Conservation (phyloP, 331 rosid genomes). For the Rhamnella rubrinervis region DNA sequence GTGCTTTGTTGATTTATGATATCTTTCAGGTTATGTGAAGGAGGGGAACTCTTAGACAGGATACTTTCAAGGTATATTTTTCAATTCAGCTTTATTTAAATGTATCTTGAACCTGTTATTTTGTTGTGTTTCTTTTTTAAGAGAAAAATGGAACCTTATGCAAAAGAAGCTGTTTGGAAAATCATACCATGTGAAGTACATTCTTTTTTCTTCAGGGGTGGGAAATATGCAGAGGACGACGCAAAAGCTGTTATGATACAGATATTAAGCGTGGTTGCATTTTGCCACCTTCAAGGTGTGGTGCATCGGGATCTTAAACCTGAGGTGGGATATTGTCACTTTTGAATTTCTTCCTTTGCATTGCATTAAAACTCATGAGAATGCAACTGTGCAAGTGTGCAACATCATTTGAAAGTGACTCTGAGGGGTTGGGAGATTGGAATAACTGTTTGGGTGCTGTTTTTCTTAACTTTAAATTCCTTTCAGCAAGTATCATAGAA, state of each 20-base stretch:
- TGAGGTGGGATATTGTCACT: slow-evolving; percentile 51
- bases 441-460: neutral
- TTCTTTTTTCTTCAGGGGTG: slow-evolving; percentile 59
- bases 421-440: neutral
- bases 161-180: slow-evolving; percentile 17
- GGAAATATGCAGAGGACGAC: slow-evolving; percentile 90
- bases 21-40: slow-evolving; percentile 75
- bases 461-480: neutral
- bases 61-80: slow-evolving; percentile 73
- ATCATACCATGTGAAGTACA: neutral
- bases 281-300: slow-evolving; percentile 96
- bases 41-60: slow-evolving; percentile 96
- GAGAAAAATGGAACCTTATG: neutral
- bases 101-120: slow-evolving; percentile 7
- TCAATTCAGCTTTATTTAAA: slow-evolving; percentile 3
- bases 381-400: neutral
- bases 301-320: slow-evolving; percentile 98
- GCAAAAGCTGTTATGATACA: slow-evolving; percentile 78
- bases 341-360: neutral
- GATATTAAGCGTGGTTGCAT: slow-evolving; percentile 77
- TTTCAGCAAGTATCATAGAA: neutral
- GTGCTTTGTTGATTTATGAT: slow-evolving; percentile 3
- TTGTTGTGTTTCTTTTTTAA: slow-evolving; percentile 12
- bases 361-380: neutral
- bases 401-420: neutral